Evolutionary conservation across 495 filamentous ascomycete species (phyloP).

Genomic region (Usnea hakonensis): DNA sequence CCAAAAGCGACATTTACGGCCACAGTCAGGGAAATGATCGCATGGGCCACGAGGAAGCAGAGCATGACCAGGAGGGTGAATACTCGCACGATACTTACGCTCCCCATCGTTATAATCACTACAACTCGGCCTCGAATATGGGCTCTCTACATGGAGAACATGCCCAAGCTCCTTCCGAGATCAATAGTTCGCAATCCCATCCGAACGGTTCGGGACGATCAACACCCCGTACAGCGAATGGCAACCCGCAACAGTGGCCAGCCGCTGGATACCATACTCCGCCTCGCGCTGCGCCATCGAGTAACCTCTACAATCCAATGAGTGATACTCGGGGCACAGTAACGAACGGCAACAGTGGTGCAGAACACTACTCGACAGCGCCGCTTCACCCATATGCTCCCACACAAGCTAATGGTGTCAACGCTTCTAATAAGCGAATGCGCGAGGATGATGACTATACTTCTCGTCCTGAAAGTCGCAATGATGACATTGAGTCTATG

Average conservation of each 20-base stretch:
- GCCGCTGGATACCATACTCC: conserved; percentile 68
- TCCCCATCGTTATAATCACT: conserved; percentile 61
- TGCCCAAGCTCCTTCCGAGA: conserved; percentile 66
- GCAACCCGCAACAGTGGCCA: conserved; percentile 63
- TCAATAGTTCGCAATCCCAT: conserved; percentile 78
- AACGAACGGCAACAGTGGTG: conserved; percentile 52
- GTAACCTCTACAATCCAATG: conserved; percentile 85
- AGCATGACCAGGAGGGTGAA: conserved; percentile 70
- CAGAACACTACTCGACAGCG: conserved; percentile 61
- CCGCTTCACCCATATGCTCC: conserved; percentile 50
- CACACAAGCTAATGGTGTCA: conserved; percentile 56
- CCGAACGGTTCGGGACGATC: conserved; percentile 79
- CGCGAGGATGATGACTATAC: conserved; percentile 70
- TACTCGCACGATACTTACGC: conserved; percentile 74
- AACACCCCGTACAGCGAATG: conserved; percentile 63
- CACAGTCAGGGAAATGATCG: conserved; percentile 48
- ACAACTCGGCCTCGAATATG: conserved; percentile 57
- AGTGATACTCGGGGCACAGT: conserved; percentile 68
- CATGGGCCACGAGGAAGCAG: conserved; percentile 55
- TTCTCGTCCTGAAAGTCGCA: conserved; percentile 59
- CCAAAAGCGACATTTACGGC: conserved; percentile 61
- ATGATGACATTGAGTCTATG: conserved; percentile 51
- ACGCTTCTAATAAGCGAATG: conserved; percentile 66
- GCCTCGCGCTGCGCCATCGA: conserved; percentile 61
- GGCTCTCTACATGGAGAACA: conserved; percentile 64